phyloP scores from a whole-genome alignment of 805 yeast species.

The Zygotorulaspora chibaensis region DNA sequence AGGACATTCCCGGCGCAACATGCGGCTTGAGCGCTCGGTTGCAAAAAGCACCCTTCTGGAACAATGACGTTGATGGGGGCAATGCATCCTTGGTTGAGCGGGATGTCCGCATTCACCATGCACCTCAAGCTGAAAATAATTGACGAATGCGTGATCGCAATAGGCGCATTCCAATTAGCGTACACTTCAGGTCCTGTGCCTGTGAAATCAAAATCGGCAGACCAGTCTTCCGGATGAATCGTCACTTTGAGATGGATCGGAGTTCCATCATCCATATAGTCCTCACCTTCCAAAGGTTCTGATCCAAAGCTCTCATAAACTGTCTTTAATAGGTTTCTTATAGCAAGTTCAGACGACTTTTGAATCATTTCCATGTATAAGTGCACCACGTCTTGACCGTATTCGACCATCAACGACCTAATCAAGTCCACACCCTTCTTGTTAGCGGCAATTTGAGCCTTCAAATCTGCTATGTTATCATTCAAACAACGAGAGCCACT shows the following conservation, averaged over 20 bases:
- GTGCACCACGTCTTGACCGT: slow-evolving; percentile 53
- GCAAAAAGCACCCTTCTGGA: slow-evolving; percentile 57
- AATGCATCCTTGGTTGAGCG: slow-evolving; percentile 89
- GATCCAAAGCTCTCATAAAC: slow-evolving; percentile 42
- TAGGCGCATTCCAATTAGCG: slow-evolving; percentile 89
- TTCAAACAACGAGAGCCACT: slow-evolving; percentile 80
- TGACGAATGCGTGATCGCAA: slow-evolving; percentile 83
- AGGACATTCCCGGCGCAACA: slow-evolving; percentile 93
- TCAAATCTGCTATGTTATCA: slow-evolving; percentile 78
- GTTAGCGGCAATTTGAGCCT: slow-evolving; percentile 85
- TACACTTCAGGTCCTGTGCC: slow-evolving; percentile 82
- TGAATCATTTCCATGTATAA: slow-evolving; percentile 80
- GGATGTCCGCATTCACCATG: slow-evolving; percentile 79
- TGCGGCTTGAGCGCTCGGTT: slow-evolving; percentile 81
- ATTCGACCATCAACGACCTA: slow-evolving; percentile 55
- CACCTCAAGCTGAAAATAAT: slow-evolving; percentile 81
- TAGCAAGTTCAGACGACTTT: slow-evolving; percentile 68
- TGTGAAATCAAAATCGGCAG: slow-evolving; percentile 75
- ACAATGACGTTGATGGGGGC: slow-evolving; percentile 65
- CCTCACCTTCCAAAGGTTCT: slow-evolving; percentile 48
- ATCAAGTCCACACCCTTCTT: slow-evolving; percentile 74
- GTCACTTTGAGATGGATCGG: slow-evolving; percentile 52
- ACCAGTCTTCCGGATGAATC: slow-evolving; percentile 46
- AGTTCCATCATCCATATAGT: slow-evolving; percentile 80
- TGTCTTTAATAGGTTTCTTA: slow-evolving; percentile 47